Evolutionary conservation across 1,139 yeast genomes (phyloP).

Genomic region (Lizanozyma gosingica): DNA sequence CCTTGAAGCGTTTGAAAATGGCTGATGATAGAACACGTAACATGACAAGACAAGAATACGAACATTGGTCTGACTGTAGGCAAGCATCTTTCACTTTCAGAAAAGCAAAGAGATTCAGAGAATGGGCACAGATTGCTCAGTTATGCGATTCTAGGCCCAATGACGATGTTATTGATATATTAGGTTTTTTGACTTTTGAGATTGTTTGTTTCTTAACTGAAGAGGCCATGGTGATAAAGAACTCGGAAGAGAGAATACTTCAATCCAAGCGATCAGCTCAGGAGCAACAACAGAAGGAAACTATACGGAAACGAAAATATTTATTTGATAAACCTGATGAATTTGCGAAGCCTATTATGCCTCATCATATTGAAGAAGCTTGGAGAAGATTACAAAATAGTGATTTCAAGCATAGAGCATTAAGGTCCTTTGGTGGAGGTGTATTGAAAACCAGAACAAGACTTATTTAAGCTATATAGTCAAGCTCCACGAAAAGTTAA

Average conservation of each 20-base stretch:
- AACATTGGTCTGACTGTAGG: conserved; percentile 97
- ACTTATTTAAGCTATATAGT: conserved; percentile 18
- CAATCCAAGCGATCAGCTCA: conserved; percentile 11
- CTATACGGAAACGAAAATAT: conserved; percentile 42
- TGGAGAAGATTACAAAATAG: conserved; percentile 73
- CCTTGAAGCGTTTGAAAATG: conserved; percentile 75
- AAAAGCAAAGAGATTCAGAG: conserved; percentile 85
- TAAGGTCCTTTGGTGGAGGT: conserved; percentile 75
- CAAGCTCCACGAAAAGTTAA: neutral
- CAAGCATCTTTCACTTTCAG: conserved; percentile 95
- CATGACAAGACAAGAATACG: conserved; percentile 96
- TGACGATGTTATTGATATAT: conserved; percentile 92
- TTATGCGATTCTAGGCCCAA: conserved; percentile 86
- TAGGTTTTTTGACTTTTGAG: conserved; percentile 93
- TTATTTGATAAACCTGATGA: conserved; percentile 90
- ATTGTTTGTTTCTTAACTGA: conserved; percentile 93
- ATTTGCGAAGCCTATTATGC: conserved; percentile 71
- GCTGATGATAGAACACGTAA: conserved; percentile 91
- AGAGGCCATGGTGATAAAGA: conserved; percentile 77
- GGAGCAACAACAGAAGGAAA: conserved; percentile 11
- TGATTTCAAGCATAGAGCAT: conserved; percentile 53
- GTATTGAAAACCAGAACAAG: conserved; percentile 33
- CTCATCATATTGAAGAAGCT: conserved; percentile 85
- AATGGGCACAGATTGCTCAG: conserved; percentile 88
- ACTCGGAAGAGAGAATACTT: conserved; percentile 44